phyloP scores from a whole-genome alignment of 345 rosid genomes.

The Atalantia buxifolia region DNA sequence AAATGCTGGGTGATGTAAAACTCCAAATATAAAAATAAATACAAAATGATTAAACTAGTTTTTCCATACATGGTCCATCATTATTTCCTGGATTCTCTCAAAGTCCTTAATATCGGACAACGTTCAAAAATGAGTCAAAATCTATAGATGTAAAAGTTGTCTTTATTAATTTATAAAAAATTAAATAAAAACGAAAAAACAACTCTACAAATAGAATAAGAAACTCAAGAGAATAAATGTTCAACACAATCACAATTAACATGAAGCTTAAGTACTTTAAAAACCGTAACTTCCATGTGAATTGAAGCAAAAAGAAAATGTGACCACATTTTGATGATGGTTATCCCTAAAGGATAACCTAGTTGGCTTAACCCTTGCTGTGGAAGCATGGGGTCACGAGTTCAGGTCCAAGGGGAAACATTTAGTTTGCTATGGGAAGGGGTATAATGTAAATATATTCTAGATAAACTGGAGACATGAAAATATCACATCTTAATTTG shows the following conservation, averaged over 20 bases:
- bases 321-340: neutral
- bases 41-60: neutral
- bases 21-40: neutral
- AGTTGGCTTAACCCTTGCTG: no score
- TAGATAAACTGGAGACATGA: neutral
- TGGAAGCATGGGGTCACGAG: no score
- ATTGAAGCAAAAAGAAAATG: neutral
- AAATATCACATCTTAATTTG: neutral
- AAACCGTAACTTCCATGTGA: neutral
- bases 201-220: neutral
- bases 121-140: neutral
- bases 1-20: conserved; percentile 2
- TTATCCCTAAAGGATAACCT: no score
- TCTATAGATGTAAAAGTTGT: neutral
- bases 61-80: conserved; percentile 6
- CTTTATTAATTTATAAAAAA: neutral
- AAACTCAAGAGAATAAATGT: neutral
- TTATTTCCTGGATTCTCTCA: neutral
- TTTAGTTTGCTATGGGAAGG: no score
- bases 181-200: no score
- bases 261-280: conserved; percentile 1
- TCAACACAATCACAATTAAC: neutral
- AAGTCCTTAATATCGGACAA: neutral
- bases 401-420: no score
- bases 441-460: neutral